Evolutionary conservation across 352 stramenopile genomes (phyloP).

Genomic region (Globisporangium heterothallicum): DNA sequence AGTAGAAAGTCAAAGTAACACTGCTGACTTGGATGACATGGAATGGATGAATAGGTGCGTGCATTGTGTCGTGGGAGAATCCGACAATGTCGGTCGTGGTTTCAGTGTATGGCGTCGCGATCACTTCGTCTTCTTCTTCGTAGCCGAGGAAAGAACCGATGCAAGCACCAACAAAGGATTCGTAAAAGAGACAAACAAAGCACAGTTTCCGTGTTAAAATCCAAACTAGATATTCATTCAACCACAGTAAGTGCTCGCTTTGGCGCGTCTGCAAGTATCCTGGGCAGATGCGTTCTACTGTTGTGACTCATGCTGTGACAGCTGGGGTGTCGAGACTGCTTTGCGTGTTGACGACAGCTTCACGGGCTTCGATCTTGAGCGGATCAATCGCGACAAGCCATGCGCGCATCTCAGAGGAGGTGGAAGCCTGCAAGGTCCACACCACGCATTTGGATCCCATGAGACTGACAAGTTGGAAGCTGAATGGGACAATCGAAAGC

Average conservation of each 20-base stretch:
- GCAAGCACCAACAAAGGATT: not conserved
- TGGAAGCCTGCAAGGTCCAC: conserved; percentile 76
- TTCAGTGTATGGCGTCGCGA: conserved; percentile 62
- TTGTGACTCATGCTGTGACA: conserved; percentile 20
- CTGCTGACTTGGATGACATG: too few relatives aligned
- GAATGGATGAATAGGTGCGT: too few relatives aligned
- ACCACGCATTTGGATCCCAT: conserved; percentile 44
- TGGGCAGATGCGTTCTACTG: too few relatives aligned
- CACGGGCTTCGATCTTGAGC: conserved; percentile 48
- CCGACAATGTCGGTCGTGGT: conserved; percentile 57
- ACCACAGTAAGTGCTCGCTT: not conserved
- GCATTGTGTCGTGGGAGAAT: conserved; percentile 75
- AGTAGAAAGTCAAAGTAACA: too few relatives aligned
- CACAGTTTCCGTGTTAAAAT: not conserved
- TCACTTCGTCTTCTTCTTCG: conserved; percentile 16
- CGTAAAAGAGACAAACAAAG: not conserved
- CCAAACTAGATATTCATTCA: not conserved
- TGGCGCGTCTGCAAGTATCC: too few relatives aligned
- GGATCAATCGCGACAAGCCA: conserved; percentile 72
- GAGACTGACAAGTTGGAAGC: conserved; percentile 62
- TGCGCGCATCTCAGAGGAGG: conserved; percentile 47
- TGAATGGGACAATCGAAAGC: conserved; percentile 39
- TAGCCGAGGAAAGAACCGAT: not conserved
- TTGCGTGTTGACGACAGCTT: conserved; percentile 15
- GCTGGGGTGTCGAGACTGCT: conserved; percentile 20